phyloP scores from a whole-genome alignment of 2,329 filamentous ascomycete genomes.

The Macrophomina phaseolina region DNA sequence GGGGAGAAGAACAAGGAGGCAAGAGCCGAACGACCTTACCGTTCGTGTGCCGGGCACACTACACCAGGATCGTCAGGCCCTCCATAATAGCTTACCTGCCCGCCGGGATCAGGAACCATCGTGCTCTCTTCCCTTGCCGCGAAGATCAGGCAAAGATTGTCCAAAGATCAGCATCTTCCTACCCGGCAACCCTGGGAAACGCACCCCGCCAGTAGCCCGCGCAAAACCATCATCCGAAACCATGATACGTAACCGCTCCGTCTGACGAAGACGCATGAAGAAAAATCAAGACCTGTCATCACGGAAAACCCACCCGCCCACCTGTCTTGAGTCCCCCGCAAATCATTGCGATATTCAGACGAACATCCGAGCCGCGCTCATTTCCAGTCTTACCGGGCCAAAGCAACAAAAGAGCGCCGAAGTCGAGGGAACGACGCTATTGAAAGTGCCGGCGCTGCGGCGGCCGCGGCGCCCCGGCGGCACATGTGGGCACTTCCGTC shows the following conservation, averaged over 20 bases:
- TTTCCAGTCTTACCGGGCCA: not conserved
- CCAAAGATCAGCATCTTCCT: not conserved
- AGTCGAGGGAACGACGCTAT: not conserved
- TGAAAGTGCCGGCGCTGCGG: slow-evolving; percentile 5
- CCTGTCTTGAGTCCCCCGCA: not conserved
- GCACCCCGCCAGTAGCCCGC: not conserved
- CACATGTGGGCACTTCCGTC: not conserved
- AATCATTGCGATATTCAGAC: not conserved
- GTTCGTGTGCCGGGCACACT: too few species aligned
- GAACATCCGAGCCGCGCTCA: not conserved
- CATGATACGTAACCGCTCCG: not conserved
- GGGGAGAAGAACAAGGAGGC: not conserved
- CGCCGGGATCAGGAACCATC: not conserved
- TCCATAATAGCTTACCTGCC: slow-evolving; percentile 22
- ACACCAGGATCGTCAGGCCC: slow-evolving; percentile 10
- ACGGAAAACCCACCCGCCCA: too few species aligned
- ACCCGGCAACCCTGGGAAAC: not conserved
- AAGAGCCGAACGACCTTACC: not conserved
- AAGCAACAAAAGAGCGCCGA: not conserved
- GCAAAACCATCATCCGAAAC: not conserved
- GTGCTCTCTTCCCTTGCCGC: not conserved
- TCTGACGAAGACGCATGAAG: not conserved
- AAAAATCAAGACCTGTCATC: too few species aligned
- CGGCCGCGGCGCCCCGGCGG: not conserved
- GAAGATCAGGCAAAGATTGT: slow-evolving; percentile 9